Evolutionary conservation across 2,329 filamentous ascomycete species (phyloP), one percentile per base, ranked within the genome.

Genomic region (Talaromyces sp.): DNA sequence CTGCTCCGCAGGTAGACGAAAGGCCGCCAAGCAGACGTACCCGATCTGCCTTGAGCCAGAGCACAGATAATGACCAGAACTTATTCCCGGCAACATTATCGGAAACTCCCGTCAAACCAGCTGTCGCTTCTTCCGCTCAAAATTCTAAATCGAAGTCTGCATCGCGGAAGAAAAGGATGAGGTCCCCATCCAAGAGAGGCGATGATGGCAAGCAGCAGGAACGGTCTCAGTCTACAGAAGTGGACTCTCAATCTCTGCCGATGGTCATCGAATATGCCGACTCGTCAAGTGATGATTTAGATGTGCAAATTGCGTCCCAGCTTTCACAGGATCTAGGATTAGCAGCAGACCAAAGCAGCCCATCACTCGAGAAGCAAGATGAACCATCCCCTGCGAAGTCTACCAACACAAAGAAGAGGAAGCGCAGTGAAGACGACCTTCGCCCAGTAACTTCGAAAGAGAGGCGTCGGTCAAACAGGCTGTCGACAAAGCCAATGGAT

Each of bases 251-350:
- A 30, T 30, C 24, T 7, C 54, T 13, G 2, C 51, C 41, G 9
- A 43, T 32, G 30, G 35, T 35, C 19, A 30, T 47, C 5, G 63
- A 68, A 14, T 64, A 62, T 53, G 65, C 63, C 5, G 68, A 73
- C 49, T 70, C 66, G 17, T 72, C 70, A 42, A 70, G 70, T 35
- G 73, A 77, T 52, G 72, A 77, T 27, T 65, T 75, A 54, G 75
- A 78, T 42, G 67, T 70, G 11, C 72, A 77, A 52, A 70, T 75
- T 51, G 75, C 74, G 10, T 77, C 75, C 17, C 76, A 78, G 55
- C 63, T 78, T 5, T 74, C 72, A 48, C 72, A 76, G 54, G 75
- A 77, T 54, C 61, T 78, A 37, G 73, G 73, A 39, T 58, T 70
- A 20, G 71, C 71, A 7, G 66, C 70, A n/a, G 70, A 74, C 56